A percentile compares a stretch with the other conserved stretches of the same genome.
Conservation (phyloP, 2,329 filamentous ascomycete genomes). For the Nothophoma quercina region DNA sequence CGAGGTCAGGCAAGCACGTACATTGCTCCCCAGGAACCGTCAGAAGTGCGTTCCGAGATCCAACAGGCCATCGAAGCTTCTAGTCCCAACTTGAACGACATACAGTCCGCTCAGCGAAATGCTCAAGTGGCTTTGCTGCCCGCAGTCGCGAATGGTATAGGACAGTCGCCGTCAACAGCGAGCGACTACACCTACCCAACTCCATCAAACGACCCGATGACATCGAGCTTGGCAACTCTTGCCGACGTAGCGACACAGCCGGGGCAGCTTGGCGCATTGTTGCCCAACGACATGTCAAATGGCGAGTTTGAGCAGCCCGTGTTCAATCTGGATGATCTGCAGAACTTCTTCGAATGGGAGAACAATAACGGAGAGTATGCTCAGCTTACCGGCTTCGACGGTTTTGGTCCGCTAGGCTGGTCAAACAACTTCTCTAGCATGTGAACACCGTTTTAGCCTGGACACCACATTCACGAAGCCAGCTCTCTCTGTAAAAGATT, state of each 20-base stretch:
- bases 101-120: conserved; percentile 16
- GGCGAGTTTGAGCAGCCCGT: conserved; percentile 34
- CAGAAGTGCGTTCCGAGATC: conserved; percentile 32
- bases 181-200: conserved; percentile 23
- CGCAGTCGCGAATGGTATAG: conserved; percentile 16
- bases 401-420: conserved; percentile 41
- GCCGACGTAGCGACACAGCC: conserved; percentile 16
- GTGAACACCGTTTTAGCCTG: conserved; percentile 11
- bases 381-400: conserved; percentile 40
- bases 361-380: conserved; percentile 34
- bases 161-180: conserved; percentile 13
- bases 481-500: too few relatives aligned
- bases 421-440: conserved; percentile 37
- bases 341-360: conserved; percentile 46
- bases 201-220: conserved; percentile 5
- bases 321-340: conserved; percentile 42
- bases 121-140: conserved; percentile 24
- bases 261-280: conserved; percentile 18
- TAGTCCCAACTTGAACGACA: conserved; percentile 9
- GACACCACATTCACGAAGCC: not conserved
- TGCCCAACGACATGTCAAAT: conserved; percentile 23
- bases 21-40: conserved; percentile 40
- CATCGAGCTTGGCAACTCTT: conserved; percentile 19
- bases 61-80: conserved; percentile 32
- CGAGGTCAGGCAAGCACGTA: conserved; percentile 38